A percentile compares a stretch with the other conserved stretches of the same genome.
Conservation (phyloP, 1,284 basidiomycete genomes). For the Sporisorium iseilematis-ciliati region DNA sequence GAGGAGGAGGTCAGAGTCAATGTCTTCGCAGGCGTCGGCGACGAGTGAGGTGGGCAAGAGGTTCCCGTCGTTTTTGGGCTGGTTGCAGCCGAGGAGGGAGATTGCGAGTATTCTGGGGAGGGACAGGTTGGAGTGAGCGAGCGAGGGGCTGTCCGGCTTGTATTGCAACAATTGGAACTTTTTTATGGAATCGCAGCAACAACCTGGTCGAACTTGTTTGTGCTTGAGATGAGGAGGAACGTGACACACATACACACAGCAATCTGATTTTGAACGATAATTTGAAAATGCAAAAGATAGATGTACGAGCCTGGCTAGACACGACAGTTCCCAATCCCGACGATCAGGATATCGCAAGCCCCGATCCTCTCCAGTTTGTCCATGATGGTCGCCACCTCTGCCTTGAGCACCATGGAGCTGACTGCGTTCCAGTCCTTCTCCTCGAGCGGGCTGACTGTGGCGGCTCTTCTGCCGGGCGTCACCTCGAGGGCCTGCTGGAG, state of each 20-base stretch:
- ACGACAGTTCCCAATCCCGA: slow-evolving; percentile 92
- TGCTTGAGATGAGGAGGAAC: background rate
- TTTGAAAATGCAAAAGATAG: no score
- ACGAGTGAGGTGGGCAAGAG: slow-evolving; percentile 17
- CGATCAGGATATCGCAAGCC: slow-evolving; percentile 89
- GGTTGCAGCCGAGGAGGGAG: slow-evolving; percentile 65
- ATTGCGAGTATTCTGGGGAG: slow-evolving; percentile 59
- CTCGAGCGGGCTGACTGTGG: slow-evolving; percentile 90
- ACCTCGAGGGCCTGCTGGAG: slow-evolving; percentile 78
- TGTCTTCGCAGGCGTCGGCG: slow-evolving; percentile 24
- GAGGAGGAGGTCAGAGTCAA: slow-evolving; percentile 30
- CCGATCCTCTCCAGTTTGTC: slow-evolving; percentile 85
- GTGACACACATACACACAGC: background rate
- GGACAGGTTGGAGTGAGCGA: slow-evolving; percentile 49
- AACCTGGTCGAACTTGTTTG: background rate
- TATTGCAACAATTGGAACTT: slow-evolving; percentile 1
- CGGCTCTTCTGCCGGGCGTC: slow-evolving; percentile 89
- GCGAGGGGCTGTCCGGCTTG: slow-evolving; percentile 3
- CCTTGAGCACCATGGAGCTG: slow-evolving; percentile 91
- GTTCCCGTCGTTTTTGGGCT: slow-evolving; percentile 65
- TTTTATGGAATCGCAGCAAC: background rate
- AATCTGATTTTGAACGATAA: no score
- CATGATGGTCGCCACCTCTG: slow-evolving; percentile 86
- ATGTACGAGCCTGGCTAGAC: slow-evolving; percentile 76
- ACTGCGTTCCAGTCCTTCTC: slow-evolving; percentile 88